Conservation (phyloP, 2,329 filamentous ascomycete genomes). For the Trichoderma semiorbis region DNA sequence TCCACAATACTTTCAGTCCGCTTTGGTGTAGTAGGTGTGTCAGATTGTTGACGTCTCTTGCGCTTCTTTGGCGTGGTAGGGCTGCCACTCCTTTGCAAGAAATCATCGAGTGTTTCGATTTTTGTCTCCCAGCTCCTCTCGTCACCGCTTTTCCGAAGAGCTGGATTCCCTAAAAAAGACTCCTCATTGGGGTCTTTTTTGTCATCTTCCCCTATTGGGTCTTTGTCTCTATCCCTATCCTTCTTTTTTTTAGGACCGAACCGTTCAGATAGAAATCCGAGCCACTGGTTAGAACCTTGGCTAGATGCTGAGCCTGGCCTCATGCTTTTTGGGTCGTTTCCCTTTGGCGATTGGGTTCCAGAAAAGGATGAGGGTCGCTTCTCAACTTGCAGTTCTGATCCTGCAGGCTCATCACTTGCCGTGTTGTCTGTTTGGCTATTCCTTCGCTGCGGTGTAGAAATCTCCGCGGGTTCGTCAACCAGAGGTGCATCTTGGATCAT, state of each 20-base stretch:
- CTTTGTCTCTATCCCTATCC: slow-evolving; percentile 24
- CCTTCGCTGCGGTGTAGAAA: slow-evolving; percentile 1
- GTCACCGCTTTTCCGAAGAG: slow-evolving; percentile 43
- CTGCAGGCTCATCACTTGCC: neutral
- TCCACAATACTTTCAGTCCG: slow-evolving; percentile 22
- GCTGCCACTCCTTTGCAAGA: neutral
- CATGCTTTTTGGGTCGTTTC: neutral
- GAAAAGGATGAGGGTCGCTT: neutral
- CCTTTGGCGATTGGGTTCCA: neutral
- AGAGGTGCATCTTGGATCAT: neutral
- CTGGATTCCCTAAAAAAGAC: slow-evolving; percentile 44
- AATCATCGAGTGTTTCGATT: slow-evolving; percentile 6
- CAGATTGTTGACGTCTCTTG: neutral
- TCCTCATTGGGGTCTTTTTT: slow-evolving; percentile 34
- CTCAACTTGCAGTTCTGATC: neutral
- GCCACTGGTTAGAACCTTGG: neutral
- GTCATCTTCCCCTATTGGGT: slow-evolving; percentile 20
- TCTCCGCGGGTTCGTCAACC: neutral
- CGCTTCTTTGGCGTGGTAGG: neutral
- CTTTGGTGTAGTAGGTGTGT: neutral
- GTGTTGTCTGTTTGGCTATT: neutral
- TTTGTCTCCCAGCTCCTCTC: slow-evolving; percentile 28
- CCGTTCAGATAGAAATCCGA: slow-evolving; percentile 33
- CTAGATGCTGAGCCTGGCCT: neutral
- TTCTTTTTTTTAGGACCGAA: slow-evolving; percentile 28